Conservation (phyloP, 768 basidiomycete genomes). For the Pholiota molesta region DNA sequence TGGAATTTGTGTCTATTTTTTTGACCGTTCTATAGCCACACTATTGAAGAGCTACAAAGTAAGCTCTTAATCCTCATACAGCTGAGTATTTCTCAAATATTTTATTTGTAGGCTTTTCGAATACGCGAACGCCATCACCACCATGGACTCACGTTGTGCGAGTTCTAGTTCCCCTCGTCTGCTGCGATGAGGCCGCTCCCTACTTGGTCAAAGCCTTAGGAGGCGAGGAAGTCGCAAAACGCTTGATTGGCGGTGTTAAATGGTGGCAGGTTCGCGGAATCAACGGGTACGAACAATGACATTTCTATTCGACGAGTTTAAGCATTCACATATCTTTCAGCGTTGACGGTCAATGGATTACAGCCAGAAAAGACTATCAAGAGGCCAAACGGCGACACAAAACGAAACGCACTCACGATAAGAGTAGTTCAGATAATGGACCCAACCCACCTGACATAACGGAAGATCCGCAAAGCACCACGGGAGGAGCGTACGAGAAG, state of each 20-base stretch:
- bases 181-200: slow-evolving; percentile 74
- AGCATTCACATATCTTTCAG: slow-evolving; percentile 30
- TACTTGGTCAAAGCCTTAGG: slow-evolving; percentile 80
- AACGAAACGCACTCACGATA: slow-evolving; percentile 39
- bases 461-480: slow-evolving; percentile 10
- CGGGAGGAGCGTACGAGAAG: slow-evolving; percentile 52
- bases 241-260: slow-evolving; percentile 84
- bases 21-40: slow-evolving; percentile 53
- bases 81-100: neutral
- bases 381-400: slow-evolving; percentile 64
- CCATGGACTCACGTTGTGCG: slow-evolving; percentile 81
- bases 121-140: slow-evolving; percentile 81
- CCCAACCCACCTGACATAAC: neutral
- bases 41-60: slow-evolving; percentile 83
- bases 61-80: neutral
- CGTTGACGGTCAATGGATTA: slow-evolving; percentile 87
- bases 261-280: slow-evolving; percentile 98
- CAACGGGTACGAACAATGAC: slow-evolving; percentile 55
- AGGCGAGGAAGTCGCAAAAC: slow-evolving; percentile 73
- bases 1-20: neutral
- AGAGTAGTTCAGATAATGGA: neutral
- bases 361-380: slow-evolving; percentile 81
- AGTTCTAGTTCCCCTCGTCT: slow-evolving; percentile 71
- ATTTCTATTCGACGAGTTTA: neutral
- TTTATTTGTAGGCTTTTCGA: slow-evolving; percentile 61